phyloP scores from a whole-genome alignment of 2,329 filamentous ascomycete species.

The Fusarium duplospermum region DNA sequence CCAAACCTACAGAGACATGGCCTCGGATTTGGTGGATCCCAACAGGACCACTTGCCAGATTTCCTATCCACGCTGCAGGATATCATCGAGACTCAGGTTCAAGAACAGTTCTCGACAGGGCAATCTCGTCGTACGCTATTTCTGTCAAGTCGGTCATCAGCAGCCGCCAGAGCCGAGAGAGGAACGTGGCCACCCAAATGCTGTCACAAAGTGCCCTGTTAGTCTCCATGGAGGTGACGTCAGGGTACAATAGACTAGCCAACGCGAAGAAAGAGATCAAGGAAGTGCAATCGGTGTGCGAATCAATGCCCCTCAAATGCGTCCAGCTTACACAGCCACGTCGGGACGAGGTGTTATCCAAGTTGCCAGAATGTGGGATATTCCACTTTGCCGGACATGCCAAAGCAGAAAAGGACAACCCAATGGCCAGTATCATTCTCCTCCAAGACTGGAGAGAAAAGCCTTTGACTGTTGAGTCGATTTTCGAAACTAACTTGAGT shows the following conservation, averaged over 20 bases:
- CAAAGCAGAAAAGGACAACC: not conserved
- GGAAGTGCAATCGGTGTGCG: not conserved
- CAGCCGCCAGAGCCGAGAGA: not conserved
- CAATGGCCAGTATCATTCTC: not conserved
- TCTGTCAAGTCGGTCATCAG: not conserved
- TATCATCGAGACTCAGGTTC: not conserved
- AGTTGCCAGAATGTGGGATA: not conserved
- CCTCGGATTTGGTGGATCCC: not conserved
- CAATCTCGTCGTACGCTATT: not conserved
- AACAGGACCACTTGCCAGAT: not conserved
- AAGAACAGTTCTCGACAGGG: not conserved
- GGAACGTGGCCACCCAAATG: not conserved
- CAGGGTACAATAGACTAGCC: not conserved
- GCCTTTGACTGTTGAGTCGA: not conserved
- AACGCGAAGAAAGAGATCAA: not conserved
- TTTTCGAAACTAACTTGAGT: not conserved
- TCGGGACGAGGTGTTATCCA: not conserved
- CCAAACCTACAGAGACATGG: not conserved
- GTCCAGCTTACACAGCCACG: not conserved
- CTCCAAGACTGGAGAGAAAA: not conserved
- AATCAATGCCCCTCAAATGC: not conserved
- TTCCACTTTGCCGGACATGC: not conserved
- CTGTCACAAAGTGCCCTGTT: not conserved
- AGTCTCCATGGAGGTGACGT: not conserved
- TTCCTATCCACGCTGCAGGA: not conserved